Percentiles rank a stretch among this genome's conserved stretches.
These are phyloP conservation scores for Xanthoconium stramineum DNA, from an alignment of 768 basidiomycete genomes.

Conservation along the genomic window DNA sequence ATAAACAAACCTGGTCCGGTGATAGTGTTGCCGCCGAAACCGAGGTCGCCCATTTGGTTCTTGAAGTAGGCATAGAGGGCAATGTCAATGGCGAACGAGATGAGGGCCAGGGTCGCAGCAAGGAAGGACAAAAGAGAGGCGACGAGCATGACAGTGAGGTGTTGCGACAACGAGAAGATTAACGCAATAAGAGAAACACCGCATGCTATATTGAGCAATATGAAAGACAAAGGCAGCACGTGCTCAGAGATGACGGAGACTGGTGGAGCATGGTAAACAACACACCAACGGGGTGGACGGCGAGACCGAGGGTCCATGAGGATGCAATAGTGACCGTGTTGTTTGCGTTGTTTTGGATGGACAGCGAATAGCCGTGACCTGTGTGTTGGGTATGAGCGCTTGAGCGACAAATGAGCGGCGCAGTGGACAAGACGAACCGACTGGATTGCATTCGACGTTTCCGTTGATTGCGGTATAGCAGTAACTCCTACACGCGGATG, in stretches of 20 bases:
- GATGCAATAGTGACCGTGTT: conserved; percentile 41
- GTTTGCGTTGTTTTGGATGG: conserved; percentile 19
- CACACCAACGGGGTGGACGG: conserved; percentile 73
- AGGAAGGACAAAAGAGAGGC: conserved; percentile 58
- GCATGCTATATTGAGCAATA: conserved; percentile 31
- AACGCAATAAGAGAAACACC: conserved; percentile 64
- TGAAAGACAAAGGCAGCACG: not conserved
- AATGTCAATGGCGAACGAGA: conserved; percentile 76
- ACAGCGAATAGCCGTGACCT: conserved; percentile 58
- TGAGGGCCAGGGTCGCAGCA: conserved; percentile 62
- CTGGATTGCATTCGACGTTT: conserved; percentile 39
- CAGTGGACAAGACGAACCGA: conserved; percentile 34
- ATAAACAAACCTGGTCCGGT: conserved; percentile 58
- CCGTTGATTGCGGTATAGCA: conserved; percentile 50
- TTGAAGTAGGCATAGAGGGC: conserved; percentile 64
- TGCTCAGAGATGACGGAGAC: not conserved
- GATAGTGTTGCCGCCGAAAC: conserved; percentile 40
- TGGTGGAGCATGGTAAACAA: conserved; percentile 1
- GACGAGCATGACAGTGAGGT: conserved; percentile 42
- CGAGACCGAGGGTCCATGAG: conserved; percentile 72
- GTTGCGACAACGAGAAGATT: conserved; percentile 57
- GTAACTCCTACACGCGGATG: conserved; percentile 46
- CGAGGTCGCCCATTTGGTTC: conserved; percentile 53
- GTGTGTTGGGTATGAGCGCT: not conserved
- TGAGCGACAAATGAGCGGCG: not conserved